These are phyloP conservation scores for Drosera spatulata DNA, from an alignment of 179 eudicot genomes.

Conservation along the genomic window DNA sequence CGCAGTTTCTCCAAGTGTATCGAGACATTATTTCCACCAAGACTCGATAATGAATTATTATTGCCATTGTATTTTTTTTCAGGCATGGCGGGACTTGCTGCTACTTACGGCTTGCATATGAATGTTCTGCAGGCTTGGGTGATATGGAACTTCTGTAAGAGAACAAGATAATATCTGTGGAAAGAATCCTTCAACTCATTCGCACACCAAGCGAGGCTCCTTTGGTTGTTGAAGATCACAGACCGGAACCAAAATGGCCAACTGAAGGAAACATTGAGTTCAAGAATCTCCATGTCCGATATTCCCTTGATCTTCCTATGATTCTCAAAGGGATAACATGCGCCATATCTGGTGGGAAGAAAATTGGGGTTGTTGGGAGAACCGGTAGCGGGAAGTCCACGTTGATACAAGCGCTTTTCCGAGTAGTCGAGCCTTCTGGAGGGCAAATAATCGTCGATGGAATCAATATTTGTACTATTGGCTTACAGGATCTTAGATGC, in stretches of 20 bases:
- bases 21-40: no score
- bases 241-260: constrained; percentile 67
- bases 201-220: constrained; percentile 76
- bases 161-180: constrained; percentile 89
- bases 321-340: constrained; percentile 70
- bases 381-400: constrained; percentile 96
- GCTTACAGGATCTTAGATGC: constrained; percentile 68
- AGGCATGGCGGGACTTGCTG: constrained; percentile 85
- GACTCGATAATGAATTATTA: no score
- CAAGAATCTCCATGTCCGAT: constrained; percentile 53
- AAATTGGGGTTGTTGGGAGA: constrained; percentile 85
- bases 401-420: constrained; percentile 80
- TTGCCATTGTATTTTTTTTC: constrained; percentile 2
- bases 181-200: constrained; percentile 60
- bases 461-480: constrained; percentile 50
- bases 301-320: constrained; percentile 51
- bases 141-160: constrained; percentile 92
- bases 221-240: constrained; percentile 30
- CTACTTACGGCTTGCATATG: constrained; percentile 72
- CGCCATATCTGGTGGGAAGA: constrained; percentile 48
- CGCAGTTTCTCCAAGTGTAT: no score
- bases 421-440: constrained; percentile 63
- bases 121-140: constrained; percentile 87
- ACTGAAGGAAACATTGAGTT: constrained; percentile 45
- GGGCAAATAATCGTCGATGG: constrained; percentile 75